Conservation (phyloP, 148 eudicot genomes). For the Camellia granthamiana region DNA sequence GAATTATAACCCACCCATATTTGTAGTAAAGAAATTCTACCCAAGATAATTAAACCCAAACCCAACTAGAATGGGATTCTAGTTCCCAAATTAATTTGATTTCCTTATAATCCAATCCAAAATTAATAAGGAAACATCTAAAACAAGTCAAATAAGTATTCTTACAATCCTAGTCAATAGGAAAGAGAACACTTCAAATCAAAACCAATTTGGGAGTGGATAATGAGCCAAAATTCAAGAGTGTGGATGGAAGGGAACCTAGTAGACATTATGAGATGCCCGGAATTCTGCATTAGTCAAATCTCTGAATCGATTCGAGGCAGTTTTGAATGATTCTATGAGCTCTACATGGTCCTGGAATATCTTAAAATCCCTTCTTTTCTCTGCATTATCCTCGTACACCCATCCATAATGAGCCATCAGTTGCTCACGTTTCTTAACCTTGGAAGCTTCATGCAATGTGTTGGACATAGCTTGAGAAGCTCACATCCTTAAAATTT, state of each 20-base stretch:
- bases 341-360: slow-evolving; percentile 25
- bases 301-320: slow-evolving; percentile 26
- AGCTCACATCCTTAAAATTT: slow-evolving; percentile 24
- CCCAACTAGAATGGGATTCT: too few relatives aligned
- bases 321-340: slow-evolving; percentile 23
- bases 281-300: slow-evolving; percentile 32
- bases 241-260: neutral
- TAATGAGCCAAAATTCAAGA: too few relatives aligned
- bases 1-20: too few relatives aligned
- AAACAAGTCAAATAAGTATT: too few relatives aligned
- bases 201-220: too few relatives aligned
- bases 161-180: too few relatives aligned
- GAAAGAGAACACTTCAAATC: too few relatives aligned
- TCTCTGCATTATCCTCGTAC: slow-evolving; percentile 26
- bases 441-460: slow-evolving; percentile 13
- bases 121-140: too few relatives aligned
- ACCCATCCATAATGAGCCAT: slow-evolving; percentile 23
- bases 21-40: too few relatives aligned
- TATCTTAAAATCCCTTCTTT: slow-evolving; percentile 24
- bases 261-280: slow-evolving; percentile 23
- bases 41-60: neutral
- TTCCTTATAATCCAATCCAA: too few relatives aligned
- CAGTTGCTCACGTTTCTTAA: slow-evolving; percentile 25
- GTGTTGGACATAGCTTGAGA: slow-evolving; percentile 14
- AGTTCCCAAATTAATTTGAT: too few relatives aligned